These are phyloP conservation scores for Chenopodium album DNA, from an alignment of 148 eudicot species.

Conservation along the genomic window DNA sequence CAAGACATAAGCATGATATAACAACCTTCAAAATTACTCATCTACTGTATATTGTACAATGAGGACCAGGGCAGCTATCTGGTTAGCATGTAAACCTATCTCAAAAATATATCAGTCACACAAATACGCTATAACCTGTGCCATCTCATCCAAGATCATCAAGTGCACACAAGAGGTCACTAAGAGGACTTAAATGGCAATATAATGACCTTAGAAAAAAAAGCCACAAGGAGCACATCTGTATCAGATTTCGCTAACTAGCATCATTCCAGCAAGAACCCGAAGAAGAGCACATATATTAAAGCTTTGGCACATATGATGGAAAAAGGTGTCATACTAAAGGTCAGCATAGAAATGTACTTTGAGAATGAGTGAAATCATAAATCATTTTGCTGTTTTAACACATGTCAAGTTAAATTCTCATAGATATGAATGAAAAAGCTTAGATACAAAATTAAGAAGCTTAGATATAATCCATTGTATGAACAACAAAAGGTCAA, in stretches of 20 bases:
- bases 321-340: too few species aligned
- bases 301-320: too few species aligned
- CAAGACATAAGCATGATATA: neutral
- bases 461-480: too few species aligned
- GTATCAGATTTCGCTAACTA: too few species aligned
- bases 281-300: too few species aligned
- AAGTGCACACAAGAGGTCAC: conserved; percentile 2
- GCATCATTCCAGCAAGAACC: too few species aligned
- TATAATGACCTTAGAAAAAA: neutral
- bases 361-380: neutral
- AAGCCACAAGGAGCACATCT: too few species aligned
- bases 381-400: neutral
- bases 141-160: conserved; percentile 25
- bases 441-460: neutral
- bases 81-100: conserved; percentile 45
- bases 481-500: too few species aligned
- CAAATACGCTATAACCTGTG: conserved; percentile 36
- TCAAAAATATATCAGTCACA: conserved; percentile 34
- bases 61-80: conserved; percentile 22
- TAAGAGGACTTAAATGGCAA: neutral
- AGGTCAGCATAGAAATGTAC: too few species aligned
- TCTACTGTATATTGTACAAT: neutral
- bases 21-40: neutral
- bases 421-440: neutral
- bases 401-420: neutral